These are phyloP conservation scores for Fusarium concolor DNA, from an alignment of 2,329 filamentous ascomycete species.

Conservation along the genomic window DNA sequence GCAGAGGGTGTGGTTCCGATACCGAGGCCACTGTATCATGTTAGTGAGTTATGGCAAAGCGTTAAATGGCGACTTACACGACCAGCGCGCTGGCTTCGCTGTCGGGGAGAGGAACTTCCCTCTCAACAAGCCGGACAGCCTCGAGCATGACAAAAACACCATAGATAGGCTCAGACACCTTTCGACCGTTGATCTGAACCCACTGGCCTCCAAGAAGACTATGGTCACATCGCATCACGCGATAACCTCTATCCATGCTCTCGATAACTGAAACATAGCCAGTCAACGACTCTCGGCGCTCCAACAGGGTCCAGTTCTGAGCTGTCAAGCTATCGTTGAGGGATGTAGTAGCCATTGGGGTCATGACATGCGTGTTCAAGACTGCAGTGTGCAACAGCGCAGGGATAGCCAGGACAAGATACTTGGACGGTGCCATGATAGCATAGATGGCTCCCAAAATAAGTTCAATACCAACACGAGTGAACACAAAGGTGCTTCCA, in stretches of 20 bases:
- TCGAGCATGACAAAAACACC: slow-evolving; percentile 97
- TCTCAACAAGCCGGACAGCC: slow-evolving; percentile 83
- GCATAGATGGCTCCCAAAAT: slow-evolving; percentile 74
- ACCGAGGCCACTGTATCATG: slow-evolving; percentile 76
- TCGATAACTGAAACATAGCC: slow-evolving; percentile 94
- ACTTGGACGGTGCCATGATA: slow-evolving; percentile 74
- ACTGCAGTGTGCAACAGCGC: slow-evolving; percentile 77
- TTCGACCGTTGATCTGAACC: slow-evolving; percentile 67
- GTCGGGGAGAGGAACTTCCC: slow-evolving; percentile 65
- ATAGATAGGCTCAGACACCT: slow-evolving; percentile 87
- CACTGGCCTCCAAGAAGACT: slow-evolving; percentile 94
- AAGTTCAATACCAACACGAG: slow-evolving; percentile 78
- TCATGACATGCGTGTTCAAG: slow-evolving; percentile 79
- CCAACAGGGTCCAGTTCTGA: slow-evolving; percentile 80
- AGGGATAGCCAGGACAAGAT: slow-evolving; percentile 75
- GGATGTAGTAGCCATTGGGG: slow-evolving; percentile 66
- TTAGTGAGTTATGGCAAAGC: slow-evolving; percentile 13
- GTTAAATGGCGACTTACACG: slow-evolving; percentile 69
- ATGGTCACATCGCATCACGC: slow-evolving; percentile 92
- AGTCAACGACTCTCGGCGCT: slow-evolving; percentile 85
- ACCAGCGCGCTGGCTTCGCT: slow-evolving; percentile 82
- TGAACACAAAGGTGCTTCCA: slow-evolving; percentile 72
- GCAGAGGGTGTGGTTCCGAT: slow-evolving; percentile 92
- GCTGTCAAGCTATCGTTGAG: slow-evolving; percentile 74
- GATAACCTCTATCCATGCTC: slow-evolving; percentile 75